These are phyloP conservation scores for Lentinus tigrinus DNA, from an alignment of 768 basidiomycete genomes.

Conservation along the genomic window DNA sequence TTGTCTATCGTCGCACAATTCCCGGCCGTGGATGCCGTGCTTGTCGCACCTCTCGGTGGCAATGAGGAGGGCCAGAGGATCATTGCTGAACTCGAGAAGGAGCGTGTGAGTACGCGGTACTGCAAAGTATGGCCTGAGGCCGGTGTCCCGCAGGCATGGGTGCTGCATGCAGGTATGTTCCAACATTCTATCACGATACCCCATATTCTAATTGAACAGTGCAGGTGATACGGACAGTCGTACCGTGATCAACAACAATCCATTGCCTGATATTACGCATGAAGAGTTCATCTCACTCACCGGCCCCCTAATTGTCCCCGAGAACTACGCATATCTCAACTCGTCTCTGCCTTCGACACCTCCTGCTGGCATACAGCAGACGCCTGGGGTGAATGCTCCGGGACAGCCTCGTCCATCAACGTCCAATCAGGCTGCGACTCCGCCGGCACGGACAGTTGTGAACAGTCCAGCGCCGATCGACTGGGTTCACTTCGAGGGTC, in stretches of 20 bases:
- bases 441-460: conserved; percentile 34
- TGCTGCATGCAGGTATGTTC: conserved; percentile 65
- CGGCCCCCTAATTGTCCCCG: conserved; percentile 79
- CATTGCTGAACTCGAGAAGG: conserved; percentile 59
- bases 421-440: conserved; percentile 12
- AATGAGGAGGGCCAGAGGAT: conserved; percentile 68
- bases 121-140: conserved; percentile 72
- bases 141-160: conserved; percentile 80
- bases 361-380: conserved; percentile 18
- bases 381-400: conserved; percentile 18
- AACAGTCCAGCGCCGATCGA: conserved; percentile 78
- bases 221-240: conserved; percentile 57
- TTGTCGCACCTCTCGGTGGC: conserved; percentile 74
- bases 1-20: conserved; percentile 76
- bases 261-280: conserved; percentile 81
- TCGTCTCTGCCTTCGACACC: conserved; percentile 16
- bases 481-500: conserved; percentile 85
- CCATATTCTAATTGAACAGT: no score
- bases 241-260: conserved; percentile 84
- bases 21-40: conserved; percentile 57
- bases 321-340: conserved; percentile 57
- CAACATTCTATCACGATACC: not conserved
- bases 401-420: conserved; percentile 29
- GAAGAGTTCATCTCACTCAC: conserved; percentile 81
- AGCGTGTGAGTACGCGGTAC: conserved; percentile 68